Evolutionary conservation across 805 yeast species (phyloP), one percentile per base, ranked within the genome.

Genomic region (Hanseniaspora valbyensis): DNA sequence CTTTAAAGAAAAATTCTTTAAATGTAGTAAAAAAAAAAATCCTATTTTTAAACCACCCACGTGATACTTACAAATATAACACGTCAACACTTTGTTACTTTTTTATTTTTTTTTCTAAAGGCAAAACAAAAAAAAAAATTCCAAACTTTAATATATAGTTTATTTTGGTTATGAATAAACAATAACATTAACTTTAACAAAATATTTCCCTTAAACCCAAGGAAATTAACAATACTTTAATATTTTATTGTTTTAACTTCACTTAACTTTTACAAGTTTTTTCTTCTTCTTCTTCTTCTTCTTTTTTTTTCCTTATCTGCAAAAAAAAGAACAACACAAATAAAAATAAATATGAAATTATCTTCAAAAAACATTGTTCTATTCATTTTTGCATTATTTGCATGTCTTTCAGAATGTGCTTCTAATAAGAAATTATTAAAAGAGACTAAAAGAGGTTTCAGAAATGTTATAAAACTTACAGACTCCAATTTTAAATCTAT

Each of bases 401-500:
- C 52, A 32, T 48, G 53, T 30, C 19, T 54, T 9, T 55, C 55
- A 28, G 19, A 45, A 28, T 60, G 61, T 28, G 49, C 59, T 19
- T 53, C 59, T 8, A 56, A 58, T 38, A 53, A 52, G 14, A 57
- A 58, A 37, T 54, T 69, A 30, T 58, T 61, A 22, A 55, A 59
- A 33, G 58, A 59, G 18, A 56, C 62, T 32, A 44, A 57, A 19
- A 61, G 60, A 38, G 54, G 62, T n/a, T 48, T 69, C 40, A 57
- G 65, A 30, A 67, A 69, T 45, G 58, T 75, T 30, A 68, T 77
- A 52, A 65, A 66, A 30, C 60, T 86, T 52, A 77, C 74, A n/a
- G 87, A 80, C 58, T 65, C 64, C 42, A 85, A 80, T 61, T 83
- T 69, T 60, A 71, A 76, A 55, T 64, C 67, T 14, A 61, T 81